These are phyloP conservation scores for Cercospora zeae-maydis DNA, from an alignment of 2,329 filamentous ascomycete species.

Conservation along the genomic window DNA sequence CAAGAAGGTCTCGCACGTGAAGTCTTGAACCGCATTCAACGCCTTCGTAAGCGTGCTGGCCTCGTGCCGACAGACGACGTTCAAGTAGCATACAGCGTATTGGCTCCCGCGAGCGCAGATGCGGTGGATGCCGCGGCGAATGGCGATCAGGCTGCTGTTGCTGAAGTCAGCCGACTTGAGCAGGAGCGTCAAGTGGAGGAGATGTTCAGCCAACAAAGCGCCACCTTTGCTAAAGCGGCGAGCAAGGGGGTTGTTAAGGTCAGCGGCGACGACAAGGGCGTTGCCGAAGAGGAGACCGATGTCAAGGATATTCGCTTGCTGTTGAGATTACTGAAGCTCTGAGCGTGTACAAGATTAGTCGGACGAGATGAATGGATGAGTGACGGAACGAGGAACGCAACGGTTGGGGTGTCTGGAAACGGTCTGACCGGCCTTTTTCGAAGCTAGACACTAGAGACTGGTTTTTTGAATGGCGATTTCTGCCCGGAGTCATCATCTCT, in stretches of 20 bases:
- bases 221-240: conserved; percentile 37
- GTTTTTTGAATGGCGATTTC: background rate
- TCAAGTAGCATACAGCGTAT: conserved; percentile 84
- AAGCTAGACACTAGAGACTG: background rate
- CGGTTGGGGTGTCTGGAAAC: background rate
- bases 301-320: conserved; percentile 73
- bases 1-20: conserved; percentile 87
- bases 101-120: conserved; percentile 44
- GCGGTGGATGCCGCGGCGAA: conserved; percentile 22
- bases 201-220: conserved; percentile 36
- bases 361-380: background rate
- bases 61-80: conserved; percentile 90
- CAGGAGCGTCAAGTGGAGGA: conserved; percentile 34
- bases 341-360: background rate
- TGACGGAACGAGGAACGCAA: background rate
- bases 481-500: background rate
- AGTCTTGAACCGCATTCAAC: conserved; percentile 88
- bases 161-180: conserved; percentile 32
- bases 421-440: background rate
- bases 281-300: conserved; percentile 78
- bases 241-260: conserved; percentile 31
- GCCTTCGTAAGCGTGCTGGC: conserved; percentile 88
- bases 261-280: conserved; percentile 48
- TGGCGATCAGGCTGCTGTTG: conserved; percentile 27
- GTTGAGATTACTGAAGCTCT: conserved; percentile 69